A percentile compares a stretch with the other conserved stretches of the same genome.
Evolutionary conservation across 73 alveolate species (phyloP).

Genomic region (Paramecium tetraurelia): DNA sequence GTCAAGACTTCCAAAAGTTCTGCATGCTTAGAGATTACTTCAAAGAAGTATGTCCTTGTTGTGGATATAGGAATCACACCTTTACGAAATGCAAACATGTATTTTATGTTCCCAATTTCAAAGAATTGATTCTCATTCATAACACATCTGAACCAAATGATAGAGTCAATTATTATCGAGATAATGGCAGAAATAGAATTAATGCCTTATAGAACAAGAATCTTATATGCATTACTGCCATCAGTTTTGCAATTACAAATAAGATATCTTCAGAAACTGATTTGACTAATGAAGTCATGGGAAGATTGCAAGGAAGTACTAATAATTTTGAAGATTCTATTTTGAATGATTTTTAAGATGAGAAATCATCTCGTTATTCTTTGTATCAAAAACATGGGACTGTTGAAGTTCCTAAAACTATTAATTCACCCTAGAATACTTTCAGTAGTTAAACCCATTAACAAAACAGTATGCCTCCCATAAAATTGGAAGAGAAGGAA

Average conservation of each 20-base stretch:
- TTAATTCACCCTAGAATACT: constrained; percentile 31
- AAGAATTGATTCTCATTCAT: background rate
- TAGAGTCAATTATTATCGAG: background rate
- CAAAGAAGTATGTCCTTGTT: background rate
- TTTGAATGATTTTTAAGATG: constrained; percentile 25
- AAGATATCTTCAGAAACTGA: constrained; percentile 13
- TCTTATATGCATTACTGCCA: background rate
- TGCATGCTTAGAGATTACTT: background rate
- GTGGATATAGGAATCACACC: constrained; percentile 28
- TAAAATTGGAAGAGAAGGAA: constrained; percentile 44
- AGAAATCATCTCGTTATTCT: constrained; percentile 27
- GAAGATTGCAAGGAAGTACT: background rate
- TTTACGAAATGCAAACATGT: constrained; percentile 11
- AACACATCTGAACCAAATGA: background rate
- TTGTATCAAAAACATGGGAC: constrained; percentile 4
- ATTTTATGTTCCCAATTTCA: constrained; percentile 23
- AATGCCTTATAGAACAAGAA: constrained; percentile 27
- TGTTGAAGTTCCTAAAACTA: background rate
- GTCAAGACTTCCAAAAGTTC: background rate
- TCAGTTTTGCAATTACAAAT: background rate
- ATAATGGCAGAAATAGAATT: background rate
- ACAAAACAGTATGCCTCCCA: background rate
- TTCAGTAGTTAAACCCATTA: background rate
- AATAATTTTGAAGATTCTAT: constrained; percentile 38
- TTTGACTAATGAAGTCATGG: constrained; percentile 22